Evolutionary conservation across 106 monocot genomes (phyloP).

Genomic region (Agapanthus africanus): DNA sequence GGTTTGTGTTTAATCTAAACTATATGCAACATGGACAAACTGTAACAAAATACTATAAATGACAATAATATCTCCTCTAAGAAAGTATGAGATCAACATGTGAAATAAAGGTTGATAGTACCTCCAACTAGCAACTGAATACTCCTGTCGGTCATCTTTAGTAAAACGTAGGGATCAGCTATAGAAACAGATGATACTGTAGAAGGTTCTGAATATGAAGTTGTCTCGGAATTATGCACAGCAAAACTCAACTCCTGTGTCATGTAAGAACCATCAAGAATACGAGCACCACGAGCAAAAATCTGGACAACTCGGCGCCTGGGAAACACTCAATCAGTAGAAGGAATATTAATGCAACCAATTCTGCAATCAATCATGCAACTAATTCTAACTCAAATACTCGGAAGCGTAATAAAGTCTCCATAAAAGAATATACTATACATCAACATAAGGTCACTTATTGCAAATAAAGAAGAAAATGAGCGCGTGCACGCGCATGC

Average conservation of each 20-base stretch:
- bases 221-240: constrained; percentile 52
- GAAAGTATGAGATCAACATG: background rate
- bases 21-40: background rate
- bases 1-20: no score
- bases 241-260: constrained; percentile 87
- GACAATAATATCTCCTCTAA: background rate
- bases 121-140: constrained; percentile 95
- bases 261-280: constrained; percentile 97
- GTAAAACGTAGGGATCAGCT: constrained; percentile 89
- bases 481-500: no score
- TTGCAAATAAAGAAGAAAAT: no score
- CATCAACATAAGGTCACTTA: background rate
- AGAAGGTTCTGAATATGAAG: constrained; percentile 37
- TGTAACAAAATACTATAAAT: background rate
- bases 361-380: background rate
- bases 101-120: constrained; percentile 11
- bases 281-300: constrained; percentile 74
- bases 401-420: background rate
- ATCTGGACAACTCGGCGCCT: constrained; percentile 91
- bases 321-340: constrained; percentile 7
- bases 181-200: constrained; percentile 70
- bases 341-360: background rate
- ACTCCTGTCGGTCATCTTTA: constrained; percentile 82
- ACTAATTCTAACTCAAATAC: background rate
- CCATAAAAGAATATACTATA: background rate